phyloP scores from a whole-genome alignment of 2,329 filamentous ascomycete species.

The Sporothrix luriei region DNA sequence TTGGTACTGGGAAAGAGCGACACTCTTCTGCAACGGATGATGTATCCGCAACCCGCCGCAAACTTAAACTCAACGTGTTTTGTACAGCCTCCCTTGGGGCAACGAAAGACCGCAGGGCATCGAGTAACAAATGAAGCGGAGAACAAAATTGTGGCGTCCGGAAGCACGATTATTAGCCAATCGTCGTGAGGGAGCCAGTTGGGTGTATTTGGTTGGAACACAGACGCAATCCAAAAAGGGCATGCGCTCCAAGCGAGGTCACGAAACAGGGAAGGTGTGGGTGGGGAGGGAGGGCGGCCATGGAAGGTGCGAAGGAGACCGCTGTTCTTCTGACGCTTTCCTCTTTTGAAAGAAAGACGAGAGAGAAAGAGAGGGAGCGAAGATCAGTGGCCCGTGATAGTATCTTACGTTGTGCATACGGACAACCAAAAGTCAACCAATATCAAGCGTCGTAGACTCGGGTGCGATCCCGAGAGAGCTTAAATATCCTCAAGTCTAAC shows the following conservation, averaged over 20 bases:
- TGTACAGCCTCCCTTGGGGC: conserved; percentile 2
- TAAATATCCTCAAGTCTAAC: conserved; percentile 1
- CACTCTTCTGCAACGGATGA: neutral
- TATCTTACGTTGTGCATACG: too few relatives aligned
- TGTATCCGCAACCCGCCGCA: neutral
- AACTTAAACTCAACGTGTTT: neutral
- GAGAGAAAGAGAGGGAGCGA: neutral
- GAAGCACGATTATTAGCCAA: neutral
- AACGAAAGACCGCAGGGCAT: neutral
- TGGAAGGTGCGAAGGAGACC: neutral
- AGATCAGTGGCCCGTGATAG: neutral
- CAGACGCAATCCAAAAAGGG: neutral
- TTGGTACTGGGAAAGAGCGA: neutral
- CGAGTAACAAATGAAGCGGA: neutral
- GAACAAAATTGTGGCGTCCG: conserved; percentile 7
- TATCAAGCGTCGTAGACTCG: neutral
- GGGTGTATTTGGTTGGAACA: neutral
- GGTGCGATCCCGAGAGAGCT: neutral
- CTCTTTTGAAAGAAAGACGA: neutral
- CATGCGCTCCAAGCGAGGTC: conserved; percentile 7
- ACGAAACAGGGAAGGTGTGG: conserved; percentile 15
- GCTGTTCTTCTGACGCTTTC: neutral
- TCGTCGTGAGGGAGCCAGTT: neutral
- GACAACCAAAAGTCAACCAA: neutral
- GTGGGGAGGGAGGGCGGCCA: neutral